These are phyloP conservation scores for Toxicodendron radicans DNA, from an alignment of 345 rosid species.

Conservation along the genomic window DNA sequence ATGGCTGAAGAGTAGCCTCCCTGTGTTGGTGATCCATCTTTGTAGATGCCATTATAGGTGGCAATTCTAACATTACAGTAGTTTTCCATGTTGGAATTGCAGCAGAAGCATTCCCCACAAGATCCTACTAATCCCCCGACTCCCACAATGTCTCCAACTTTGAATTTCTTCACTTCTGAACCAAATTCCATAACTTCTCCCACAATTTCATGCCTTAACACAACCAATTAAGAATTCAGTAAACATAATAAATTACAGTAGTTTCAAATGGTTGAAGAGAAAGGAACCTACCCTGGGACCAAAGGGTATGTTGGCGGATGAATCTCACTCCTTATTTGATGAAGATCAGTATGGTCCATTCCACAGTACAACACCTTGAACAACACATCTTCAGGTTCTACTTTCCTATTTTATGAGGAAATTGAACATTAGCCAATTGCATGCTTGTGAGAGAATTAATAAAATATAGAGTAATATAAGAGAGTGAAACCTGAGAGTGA, in stretches of 20 bases:
- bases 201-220: slow-evolving; percentile 67
- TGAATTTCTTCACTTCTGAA: slow-evolving; percentile 56
- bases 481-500: slow-evolving; percentile 39
- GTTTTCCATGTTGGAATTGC: slow-evolving; percentile 63
- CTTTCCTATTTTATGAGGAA: slow-evolving; percentile 33
- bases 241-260: neutral
- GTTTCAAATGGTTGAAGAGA: neutral
- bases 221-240: neutral
- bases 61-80: slow-evolving; percentile 63
- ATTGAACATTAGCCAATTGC: neutral
- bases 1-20: slow-evolving; percentile 75
- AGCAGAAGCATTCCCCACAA: slow-evolving; percentile 58
- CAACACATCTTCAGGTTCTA: slow-evolving; percentile 52
- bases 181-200: slow-evolving; percentile 76
- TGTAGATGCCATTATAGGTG: slow-evolving; percentile 60
- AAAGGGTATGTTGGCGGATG: slow-evolving; percentile 59
- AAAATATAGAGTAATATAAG: neutral
- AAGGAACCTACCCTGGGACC: slow-evolving; percentile 66
- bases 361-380: slow-evolving; percentile 53
- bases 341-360: slow-evolving; percentile 64
- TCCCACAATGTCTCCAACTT: slow-evolving; percentile 70
- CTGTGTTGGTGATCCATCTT: slow-evolving; percentile 74
- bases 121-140: slow-evolving; percentile 66
- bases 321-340: slow-evolving; percentile 66
- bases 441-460: neutral